A percentile compares a stretch with the other conserved stretches of the same genome.
Conservation (phyloP, 2,329 filamentous ascomycete species). For the Pseudonectria foliicola region DNA sequence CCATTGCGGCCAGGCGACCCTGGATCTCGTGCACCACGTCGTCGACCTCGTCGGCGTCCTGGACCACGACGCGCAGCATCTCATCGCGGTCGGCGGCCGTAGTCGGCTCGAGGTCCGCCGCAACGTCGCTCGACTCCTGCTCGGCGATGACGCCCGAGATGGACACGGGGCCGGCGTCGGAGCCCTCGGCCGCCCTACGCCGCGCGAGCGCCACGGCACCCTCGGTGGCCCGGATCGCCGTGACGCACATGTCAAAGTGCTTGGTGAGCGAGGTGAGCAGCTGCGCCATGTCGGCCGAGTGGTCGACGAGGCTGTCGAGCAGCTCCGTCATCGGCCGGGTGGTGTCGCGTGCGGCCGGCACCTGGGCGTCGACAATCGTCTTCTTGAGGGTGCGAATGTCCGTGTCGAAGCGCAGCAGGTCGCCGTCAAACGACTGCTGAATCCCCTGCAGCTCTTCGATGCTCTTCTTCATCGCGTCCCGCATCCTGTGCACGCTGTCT, state of each 20-base stretch:
- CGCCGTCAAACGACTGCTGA: conserved; percentile 67
- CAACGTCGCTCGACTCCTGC: conserved; percentile 43
- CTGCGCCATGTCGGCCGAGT: conserved; percentile 76
- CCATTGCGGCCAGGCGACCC: conserved; percentile 70
- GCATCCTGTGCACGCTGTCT: conserved; percentile 57
- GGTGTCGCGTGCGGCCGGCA: conserved; percentile 23
- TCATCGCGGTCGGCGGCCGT: conserved; percentile 70
- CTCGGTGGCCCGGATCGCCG: conserved; percentile 84
- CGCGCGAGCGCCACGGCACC: conserved; percentile 64
- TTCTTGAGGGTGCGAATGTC: conserved; percentile 62
- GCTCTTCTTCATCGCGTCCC: conserved; percentile 59
- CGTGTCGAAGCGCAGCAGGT: conserved; percentile 67
- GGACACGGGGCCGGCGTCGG: conserved; percentile 48
- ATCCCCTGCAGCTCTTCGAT: conserved; percentile 63
- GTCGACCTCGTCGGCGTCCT: conserved; percentile 62
- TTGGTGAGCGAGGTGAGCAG: conserved; percentile 72
- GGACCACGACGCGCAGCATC: conserved; percentile 73
- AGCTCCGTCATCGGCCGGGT: conserved; percentile 41
- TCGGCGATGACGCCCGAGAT: conserved; percentile 61
- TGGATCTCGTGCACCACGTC: conserved; percentile 64
- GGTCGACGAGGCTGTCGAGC: conserved; percentile 58
- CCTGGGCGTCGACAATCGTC: conserved; percentile 39
- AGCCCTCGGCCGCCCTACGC: conserved; percentile 61
- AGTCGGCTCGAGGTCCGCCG: conserved; percentile 55
- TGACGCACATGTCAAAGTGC: conserved; percentile 91